Evolutionary conservation across 257 asterid species (phyloP), one percentile per base, ranked within the genome.

Genomic region (Solanum paucissectum): DNA sequence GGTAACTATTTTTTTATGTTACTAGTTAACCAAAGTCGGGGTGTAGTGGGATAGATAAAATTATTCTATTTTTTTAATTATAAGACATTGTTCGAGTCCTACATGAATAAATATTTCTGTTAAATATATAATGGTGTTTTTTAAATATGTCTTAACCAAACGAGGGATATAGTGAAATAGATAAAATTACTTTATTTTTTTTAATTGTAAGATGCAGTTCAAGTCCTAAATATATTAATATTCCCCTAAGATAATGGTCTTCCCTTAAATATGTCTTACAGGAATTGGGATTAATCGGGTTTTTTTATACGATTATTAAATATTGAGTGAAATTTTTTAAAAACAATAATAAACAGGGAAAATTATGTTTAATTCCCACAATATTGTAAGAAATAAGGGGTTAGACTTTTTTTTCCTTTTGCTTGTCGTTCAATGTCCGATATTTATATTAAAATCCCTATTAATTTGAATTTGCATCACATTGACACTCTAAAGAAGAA

Each of bases 371-470:
- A 0, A 6, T 32, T 69, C 2, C 21, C 21, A 11, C 33, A 25
- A 64, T 64, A 2, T 64, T 64, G 37, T 68, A 32, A 16, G 40
- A 69, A 32, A 69, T 36, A 32, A 69, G 37, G 6, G n/a, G n/a
- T 0, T 3, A 7, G 3, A 69, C 10, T 0, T 3, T 13, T 5
- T 5, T 29, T 7, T 69, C 13, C 18, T 13, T 29, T 14, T 4
- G 5, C 0, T 0, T 69, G 5, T 29, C n/a, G 0, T 14, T 3
- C 0, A 6, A 29, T 13, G 0, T 29, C 0, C 0, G 5, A 4
- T 73, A 5, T 73, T 72, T 1, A 0, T 20, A 74, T 74, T 21
- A 37, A 7, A 5, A 0, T 2, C 0, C 1, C 0, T 4, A 16
- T 32, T 7, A 0, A 32, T 71, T 71, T 32, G 5, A 32, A 69